A percentile compares a stretch with the other conserved stretches of the same genome.
phyloP scores from a whole-genome alignment of 495 filamentous ascomycete species.

The Xylaria scruposa region DNA sequence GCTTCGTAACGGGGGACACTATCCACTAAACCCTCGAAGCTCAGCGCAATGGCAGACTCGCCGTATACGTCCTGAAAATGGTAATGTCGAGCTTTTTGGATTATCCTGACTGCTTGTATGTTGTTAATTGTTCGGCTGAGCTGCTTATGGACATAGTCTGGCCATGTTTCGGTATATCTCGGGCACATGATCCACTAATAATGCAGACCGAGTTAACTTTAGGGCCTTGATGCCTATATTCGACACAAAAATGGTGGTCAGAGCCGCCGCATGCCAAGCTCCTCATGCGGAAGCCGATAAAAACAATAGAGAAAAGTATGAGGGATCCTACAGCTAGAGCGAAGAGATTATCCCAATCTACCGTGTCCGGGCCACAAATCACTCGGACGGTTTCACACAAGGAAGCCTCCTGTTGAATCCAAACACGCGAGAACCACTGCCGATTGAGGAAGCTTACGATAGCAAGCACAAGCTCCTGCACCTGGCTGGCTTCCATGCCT shows the following conservation, averaged over 20 bases:
- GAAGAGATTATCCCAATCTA: conserved; percentile 31
- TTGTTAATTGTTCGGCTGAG: conserved; percentile 30
- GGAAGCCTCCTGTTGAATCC: conserved; percentile 38
- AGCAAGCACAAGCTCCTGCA: conserved; percentile 18
- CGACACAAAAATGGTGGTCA: neutral
- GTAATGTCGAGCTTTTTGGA: conserved; percentile 25
- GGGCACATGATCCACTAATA: conserved; percentile 28
- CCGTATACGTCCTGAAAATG: conserved; percentile 21
- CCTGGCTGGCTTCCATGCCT: neutral
- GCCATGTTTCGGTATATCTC: conserved; percentile 28
- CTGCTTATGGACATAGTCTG: conserved; percentile 21
- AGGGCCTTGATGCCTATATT: neutral
- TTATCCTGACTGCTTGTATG: conserved; percentile 27
- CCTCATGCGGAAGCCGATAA: no score
- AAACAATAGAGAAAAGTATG: neutral
- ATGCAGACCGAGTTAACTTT: neutral
- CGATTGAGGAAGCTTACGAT: conserved; percentile 31
- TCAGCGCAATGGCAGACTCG: neutral
- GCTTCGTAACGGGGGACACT: conserved; percentile 26
- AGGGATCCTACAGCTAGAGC: conserved; percentile 22
- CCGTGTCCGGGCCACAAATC: conserved; percentile 26
- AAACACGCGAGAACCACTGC: conserved; percentile 35
- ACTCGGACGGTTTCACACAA: conserved; percentile 25
- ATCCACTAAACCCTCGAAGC: conserved; percentile 6
- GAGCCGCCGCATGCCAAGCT: neutral